Evolutionary conservation across 2,329 filamentous ascomycete genomes (phyloP), one percentile per base, ranked within the genome.

Genomic region (Aurifilum marmelostoma): DNA sequence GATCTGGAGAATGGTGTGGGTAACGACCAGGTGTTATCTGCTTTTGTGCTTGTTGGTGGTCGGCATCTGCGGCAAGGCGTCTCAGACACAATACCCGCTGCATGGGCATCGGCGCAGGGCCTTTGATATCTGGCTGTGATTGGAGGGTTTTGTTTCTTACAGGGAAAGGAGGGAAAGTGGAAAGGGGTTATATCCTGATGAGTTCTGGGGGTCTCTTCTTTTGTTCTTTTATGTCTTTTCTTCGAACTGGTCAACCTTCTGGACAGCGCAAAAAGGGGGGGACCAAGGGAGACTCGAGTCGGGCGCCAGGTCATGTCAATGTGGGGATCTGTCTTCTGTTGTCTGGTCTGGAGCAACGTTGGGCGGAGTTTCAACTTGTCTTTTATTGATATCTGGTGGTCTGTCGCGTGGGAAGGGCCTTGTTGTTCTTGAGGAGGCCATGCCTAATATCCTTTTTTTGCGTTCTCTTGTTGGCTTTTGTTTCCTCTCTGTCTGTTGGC

Each of bases 61-160:
- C 59, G 67, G 67, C 63, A 68, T 71, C 69, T 65, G 69, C 54
- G 67, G 67, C 43, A 69, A 65, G 70, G 70, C 70, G 68, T 71
- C 67, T 16, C 56, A 69, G 54, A 70, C 70, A 71, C 67, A 69
- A 69, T 71, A 71, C 67, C 70, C 65, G 62, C 70, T 70, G 70
- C 70, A 71, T 71, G 54, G 70, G 70, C 69, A 63, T 63, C 60
- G 69, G 67, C 67, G 67, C 69, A 41, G 63, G 69, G 67, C 69
- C 63, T 66, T 64, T 63, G 58, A 66, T 39, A 64, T 58, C 60
- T 67, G 68, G 60, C 58, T 64, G 61, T 66, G 65, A 67, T 52
- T 67, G 68, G 67, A 67, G 60, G 68, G 29, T 69, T 69, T 50
- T 67, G 39, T 21, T 67, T 63, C 58, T 58, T 50, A 61, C 24